phyloP scores from a whole-genome alignment of 495 filamentous ascomycete genomes.

The Penicillium soppii region DNA sequence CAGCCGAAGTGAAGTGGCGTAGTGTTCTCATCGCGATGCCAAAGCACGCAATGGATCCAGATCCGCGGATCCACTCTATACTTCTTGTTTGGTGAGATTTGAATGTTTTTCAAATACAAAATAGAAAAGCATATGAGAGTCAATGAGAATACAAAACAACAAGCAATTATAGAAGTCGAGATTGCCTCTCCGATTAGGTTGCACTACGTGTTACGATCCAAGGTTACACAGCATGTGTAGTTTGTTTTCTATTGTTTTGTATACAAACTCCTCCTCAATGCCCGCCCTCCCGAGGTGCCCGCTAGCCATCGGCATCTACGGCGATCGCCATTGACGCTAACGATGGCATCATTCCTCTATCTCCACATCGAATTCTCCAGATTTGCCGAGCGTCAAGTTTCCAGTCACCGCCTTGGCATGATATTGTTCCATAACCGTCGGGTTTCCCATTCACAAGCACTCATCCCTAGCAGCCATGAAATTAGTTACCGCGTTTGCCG shows the following conservation, averaged over 20 bases:
- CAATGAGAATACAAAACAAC: background rate
- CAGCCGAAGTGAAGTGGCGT: background rate
- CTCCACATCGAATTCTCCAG: conserved; percentile 2
- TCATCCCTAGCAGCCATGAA: conserved; percentile 21
- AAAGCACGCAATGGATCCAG: conserved; percentile 7
- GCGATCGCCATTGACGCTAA: conserved; percentile 11
- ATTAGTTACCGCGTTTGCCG: conserved; percentile 5
- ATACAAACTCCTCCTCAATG: too few species aligned
- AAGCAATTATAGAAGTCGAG: too few species aligned
- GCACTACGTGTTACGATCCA: too few species aligned
- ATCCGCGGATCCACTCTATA: too few species aligned
- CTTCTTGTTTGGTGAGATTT: too few species aligned
- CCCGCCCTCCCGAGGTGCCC: too few species aligned
- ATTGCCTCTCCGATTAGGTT: too few species aligned
- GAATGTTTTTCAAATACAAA: background rate
- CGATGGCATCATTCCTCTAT: conserved; percentile 27
- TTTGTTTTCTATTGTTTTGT: too few species aligned
- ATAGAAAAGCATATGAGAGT: background rate
- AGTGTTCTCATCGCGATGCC: conserved; percentile 18
- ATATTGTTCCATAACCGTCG: too few species aligned
- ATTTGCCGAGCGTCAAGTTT: conserved; percentile 11
- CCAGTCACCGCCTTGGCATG: too few species aligned
- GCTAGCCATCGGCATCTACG: background rate
- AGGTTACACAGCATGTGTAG: too few species aligned
- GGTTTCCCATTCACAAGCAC: background rate